Evolutionary conservation across 805 yeast genomes (phyloP).

Genomic region (Danielia reshetovae): DNA sequence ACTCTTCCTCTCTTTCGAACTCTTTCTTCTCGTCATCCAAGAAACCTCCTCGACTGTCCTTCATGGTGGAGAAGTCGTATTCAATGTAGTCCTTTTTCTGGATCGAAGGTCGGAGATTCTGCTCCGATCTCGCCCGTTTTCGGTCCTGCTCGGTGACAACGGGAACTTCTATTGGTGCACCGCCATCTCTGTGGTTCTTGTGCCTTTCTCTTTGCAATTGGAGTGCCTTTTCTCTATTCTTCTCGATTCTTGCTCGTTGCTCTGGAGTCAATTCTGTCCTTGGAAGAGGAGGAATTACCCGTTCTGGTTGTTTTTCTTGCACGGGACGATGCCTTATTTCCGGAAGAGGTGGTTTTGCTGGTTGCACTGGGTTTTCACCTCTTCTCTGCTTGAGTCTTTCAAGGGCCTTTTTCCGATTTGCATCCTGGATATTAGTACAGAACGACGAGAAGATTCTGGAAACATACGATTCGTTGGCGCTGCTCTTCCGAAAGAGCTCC

Average conservation of each 20-base stretch:
- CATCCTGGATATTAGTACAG: conserved; percentile 46
- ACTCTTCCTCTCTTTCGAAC: conserved; percentile 31
- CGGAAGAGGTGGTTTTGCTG: conserved; percentile 2
- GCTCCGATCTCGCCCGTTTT: conserved; percentile 12
- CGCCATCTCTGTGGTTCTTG: conserved; percentile 23
- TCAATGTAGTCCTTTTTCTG: conserved; percentile 68
- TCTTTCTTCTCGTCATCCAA: conserved; percentile 31
- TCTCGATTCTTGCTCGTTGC: conserved; percentile 46
- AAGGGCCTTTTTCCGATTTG: conserved; percentile 58
- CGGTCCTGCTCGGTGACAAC: conserved; percentile 12
- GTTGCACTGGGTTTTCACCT: conserved; percentile 6
- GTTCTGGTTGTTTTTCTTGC: conserved; percentile 1
- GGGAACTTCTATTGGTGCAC: conserved; percentile 4
- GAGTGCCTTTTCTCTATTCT: conserved; percentile 52
- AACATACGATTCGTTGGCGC: conserved; percentile 34
- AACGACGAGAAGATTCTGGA: too few relatives aligned
- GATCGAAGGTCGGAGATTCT: conserved; percentile 34
- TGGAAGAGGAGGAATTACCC: conserved; percentile 16
- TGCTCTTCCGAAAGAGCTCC: conserved; percentile 31
- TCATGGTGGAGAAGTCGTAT: conserved; percentile 87
- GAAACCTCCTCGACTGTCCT: conserved; percentile 85
- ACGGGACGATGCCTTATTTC: conserved; percentile 3
- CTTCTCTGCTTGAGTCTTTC: conserved; percentile 51
- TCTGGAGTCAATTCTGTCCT: conserved; percentile 41
- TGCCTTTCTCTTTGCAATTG: conserved; percentile 36